Percentiles rank a stretch among this genome's conserved stretches.
Conservation (phyloP, 1,284 basidiomycete genomes). For the Sutorius eximius region DNA sequence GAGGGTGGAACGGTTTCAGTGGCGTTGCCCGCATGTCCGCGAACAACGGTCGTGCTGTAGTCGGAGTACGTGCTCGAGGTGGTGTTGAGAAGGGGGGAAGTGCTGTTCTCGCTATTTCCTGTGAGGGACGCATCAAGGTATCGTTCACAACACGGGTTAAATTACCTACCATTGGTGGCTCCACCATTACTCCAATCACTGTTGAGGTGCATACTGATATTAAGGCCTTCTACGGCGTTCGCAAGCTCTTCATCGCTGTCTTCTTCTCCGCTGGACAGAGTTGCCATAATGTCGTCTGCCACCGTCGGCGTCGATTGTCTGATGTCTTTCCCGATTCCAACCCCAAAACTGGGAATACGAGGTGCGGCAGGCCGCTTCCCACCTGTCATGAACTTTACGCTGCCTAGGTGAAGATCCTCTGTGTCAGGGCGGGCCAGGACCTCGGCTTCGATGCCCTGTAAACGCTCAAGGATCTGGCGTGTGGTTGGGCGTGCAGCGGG, state of each 20-base stretch:
- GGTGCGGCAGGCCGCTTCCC: slow-evolving; percentile 61
- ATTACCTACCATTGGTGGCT: slow-evolving; percentile 38
- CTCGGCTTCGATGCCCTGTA: slow-evolving; percentile 80
- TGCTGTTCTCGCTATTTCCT: slow-evolving; percentile 43
- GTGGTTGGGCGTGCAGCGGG: slow-evolving; percentile 75
- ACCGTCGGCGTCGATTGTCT: slow-evolving; percentile 26
- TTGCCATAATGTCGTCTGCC: slow-evolving; percentile 29
- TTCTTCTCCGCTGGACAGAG: slow-evolving; percentile 49
- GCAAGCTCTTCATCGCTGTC: slow-evolving; percentile 63
- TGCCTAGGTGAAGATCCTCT: slow-evolving; percentile 80
- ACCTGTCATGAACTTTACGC: slow-evolving; percentile 74
- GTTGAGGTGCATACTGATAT: slow-evolving; percentile 48
- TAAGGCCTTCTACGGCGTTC: slow-evolving; percentile 60
- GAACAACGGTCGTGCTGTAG: slow-evolving; percentile 70
- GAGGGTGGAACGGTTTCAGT: slow-evolving; percentile 49
- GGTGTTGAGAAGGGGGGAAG: slow-evolving; percentile 57
- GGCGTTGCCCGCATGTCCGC: slow-evolving; percentile 43
- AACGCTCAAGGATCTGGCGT: slow-evolving; percentile 69
- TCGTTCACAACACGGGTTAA: slow-evolving; percentile 10
- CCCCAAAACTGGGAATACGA: slow-evolving; percentile 83
- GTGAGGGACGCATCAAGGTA: slow-evolving; percentile 18
- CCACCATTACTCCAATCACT: slow-evolving; percentile 46
- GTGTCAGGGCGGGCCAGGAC: slow-evolving; percentile 69
- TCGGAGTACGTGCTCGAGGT: slow-evolving; percentile 49
- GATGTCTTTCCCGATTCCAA: slow-evolving; percentile 66